Evolutionary conservation across 164 flowering plant genomes (phyloP), one percentile per base, ranked within the genome.

Genomic region (Vitis rotundifolia): DNA sequence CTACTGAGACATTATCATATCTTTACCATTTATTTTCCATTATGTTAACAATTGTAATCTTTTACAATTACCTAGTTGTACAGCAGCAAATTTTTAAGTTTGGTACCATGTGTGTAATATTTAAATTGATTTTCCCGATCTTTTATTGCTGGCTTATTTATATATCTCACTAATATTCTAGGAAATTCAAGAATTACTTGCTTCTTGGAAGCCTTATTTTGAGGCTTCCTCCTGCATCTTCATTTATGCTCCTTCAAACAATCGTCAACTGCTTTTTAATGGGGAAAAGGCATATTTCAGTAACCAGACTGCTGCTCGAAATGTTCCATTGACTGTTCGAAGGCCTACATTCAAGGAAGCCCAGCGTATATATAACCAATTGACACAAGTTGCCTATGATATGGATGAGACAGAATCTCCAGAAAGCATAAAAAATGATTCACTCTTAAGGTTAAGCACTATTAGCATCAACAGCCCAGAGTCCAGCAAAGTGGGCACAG

Each of bases 291-390:
- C 96, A 62, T 74, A 70, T 69, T 93, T 95, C 68, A 80, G 80
- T 72, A 63, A 80, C 73, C 79, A 74, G 51, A 70, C 79, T 68
- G 67, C 73, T 55, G 72, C 88, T 31, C 67, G 84, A 61, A 82
- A 79, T 73, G 77, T 95, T 60, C 97, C 99, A 1, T 75, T 93
- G 63, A 85, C 81, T 71, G 92, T 95, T 56, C 82, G 93, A 54
- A 86, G 98, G 70, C 99, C 99, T 65, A 93, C 99, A 49, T 82
- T 88, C 0, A 93, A 91, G 80, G 99, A 95, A 85, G 91, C 93
- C 15, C 79, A 67, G 56, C 81, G 93, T 59, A 64, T 95, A 48
- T 89, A 90, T 79, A 75, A 77, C 59, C 83, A 82, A 55, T 64
- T 91, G 72, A 86, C 88, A 11, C 82, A 80, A 76, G 72, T 93